Base-by-base conservation (phyloP, 306 rosid species). In the Astragalus membranaceus region DNA sequence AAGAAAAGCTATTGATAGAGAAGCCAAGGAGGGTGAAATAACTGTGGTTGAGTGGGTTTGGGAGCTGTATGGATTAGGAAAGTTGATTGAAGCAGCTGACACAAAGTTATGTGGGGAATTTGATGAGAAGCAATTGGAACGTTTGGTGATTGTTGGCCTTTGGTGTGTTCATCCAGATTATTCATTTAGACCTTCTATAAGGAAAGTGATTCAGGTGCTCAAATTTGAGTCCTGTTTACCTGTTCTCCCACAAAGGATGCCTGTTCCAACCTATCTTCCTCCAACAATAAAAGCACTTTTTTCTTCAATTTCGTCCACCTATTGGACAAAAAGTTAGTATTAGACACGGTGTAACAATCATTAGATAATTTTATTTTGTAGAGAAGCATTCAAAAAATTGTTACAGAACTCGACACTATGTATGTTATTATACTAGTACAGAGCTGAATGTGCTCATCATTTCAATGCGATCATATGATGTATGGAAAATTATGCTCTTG, bases 91-190 rank as follows among this genome's bases (percentile, higher is more conserved):
- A 47, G 80, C 43, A 12, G 80, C 42, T 10, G 82, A 85, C 4
- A 69, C 51, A 6, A 75, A 6, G 46, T 57, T 82, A 3, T 5
- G 67, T 51, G 78, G 73, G 10, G 74, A 30, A 17, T 73, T 75
- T 60, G 80, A 85, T 52, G 52, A 51, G 71, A 3, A 41, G 5
- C 59, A 85, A 66, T 75, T 81, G 80, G 43, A 64, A 43, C 26
- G 67, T 48, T 32, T 79, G 51, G 30, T 85, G 30, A 17, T 65
- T 6, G 67, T 79, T 69, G 86, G 89, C 4, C 86, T 81, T 32
- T 81, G 86, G 82, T 81, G 84, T 71, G 81, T 71, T 10, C 63
- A 85, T 67, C 86, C 80, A 11, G 82, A 85, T 36, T 23, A 14
- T 44, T 8, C 12, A 42, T 42, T 53, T 5, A 81, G 84, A 47